Base-by-base conservation (phyloP, 2,329 filamentous ascomycete genomes). In the Penicillium sp. region DNA sequence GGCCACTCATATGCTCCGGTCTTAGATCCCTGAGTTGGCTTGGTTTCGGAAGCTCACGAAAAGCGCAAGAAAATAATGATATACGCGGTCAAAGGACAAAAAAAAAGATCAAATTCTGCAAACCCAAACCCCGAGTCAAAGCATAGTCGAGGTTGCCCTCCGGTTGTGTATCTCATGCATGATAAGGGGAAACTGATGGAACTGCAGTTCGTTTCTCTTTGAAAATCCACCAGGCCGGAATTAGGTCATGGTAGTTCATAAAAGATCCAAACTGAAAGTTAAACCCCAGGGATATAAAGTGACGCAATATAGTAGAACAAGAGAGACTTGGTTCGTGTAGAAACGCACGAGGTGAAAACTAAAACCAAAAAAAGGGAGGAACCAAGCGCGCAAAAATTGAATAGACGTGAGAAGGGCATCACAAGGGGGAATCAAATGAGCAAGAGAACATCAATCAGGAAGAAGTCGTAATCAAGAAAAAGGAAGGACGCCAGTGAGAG, bases 111-210 rank as follows among this genome's bases (percentile, higher is more conserved):
- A 5, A 40, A 1, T 12, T 18, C 18, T 13, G 8, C 2, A 48
- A 46, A 44, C 47, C 43, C 46, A 44, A 48, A 53, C 46, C 42
- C 51, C 36, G 36, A 39, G 47, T 53, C 43, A 54, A 55, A 55
- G 44, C 40, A 54, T 52, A 34, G 32, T 57, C 49, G 57, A 59
- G 57, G 57, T 60, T 39, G 57, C 56, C 57, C 57, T 57, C 57
- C 52, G 47, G 45, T 51, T 39, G 50, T 55, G 45, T 55, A 48
- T 51, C 50, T 49, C 49, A 54, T 42, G 40, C 18, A 29, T 47
- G 33, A 26, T 44, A 38, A 18, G 18, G 18, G 36, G 26, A 46
- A 33, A 29, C 41, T 54, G 54, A 50, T 45, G 48, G 43, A 47
- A 37, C 47, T 37, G 18, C 18, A 18, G 18, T 18, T 18, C 18